Evolutionary conservation across 768 basidiomycete genomes (phyloP).

Genomic region (Lentinula lateritia): DNA sequence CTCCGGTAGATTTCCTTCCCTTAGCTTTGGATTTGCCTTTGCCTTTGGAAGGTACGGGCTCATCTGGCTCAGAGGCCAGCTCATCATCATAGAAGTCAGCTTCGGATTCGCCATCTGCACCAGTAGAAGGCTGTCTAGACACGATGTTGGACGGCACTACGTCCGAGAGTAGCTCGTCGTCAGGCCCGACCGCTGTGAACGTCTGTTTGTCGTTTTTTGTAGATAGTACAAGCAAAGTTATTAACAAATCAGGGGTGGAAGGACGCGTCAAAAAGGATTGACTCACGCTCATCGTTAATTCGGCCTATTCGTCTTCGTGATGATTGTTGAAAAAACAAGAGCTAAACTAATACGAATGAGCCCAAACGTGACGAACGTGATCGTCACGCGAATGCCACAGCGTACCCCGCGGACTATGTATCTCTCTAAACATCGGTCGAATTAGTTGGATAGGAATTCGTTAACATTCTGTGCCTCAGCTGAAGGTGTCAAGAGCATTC

Average conservation of each 20-base stretch:
- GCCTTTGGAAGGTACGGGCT: conserved; percentile 17
- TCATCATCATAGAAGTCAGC: conserved; percentile 55
- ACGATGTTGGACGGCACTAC: conserved; percentile 89
- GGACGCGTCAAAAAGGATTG: not conserved
- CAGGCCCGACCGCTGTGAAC: conserved; percentile 11
- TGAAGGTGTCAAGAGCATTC: too few relatives aligned
- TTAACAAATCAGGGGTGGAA: not conserved
- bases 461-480: too few relatives aligned
- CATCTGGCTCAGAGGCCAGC: conserved; percentile 49
- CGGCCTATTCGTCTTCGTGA: not conserved
- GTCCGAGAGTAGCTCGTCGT: conserved; percentile 86
- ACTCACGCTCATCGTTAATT: not conserved
- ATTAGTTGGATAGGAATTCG: too few relatives aligned
- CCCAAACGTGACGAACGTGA: not conserved
- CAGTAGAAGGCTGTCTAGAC: conserved; percentile 70
- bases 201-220: not conserved
- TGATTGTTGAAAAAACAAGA: not conserved
- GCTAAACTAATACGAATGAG: not conserved
- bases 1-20: conserved; percentile 16
- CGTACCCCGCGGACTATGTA: too few relatives aligned
- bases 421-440: too few relatives aligned
- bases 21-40: not conserved
- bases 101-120: conserved; percentile 73
- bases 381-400: not conserved
- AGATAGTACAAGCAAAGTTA: not conserved